Evolutionary conservation across 2,329 filamentous ascomycete species (phyloP).

Genomic region (Fusarium denticulatum): DNA sequence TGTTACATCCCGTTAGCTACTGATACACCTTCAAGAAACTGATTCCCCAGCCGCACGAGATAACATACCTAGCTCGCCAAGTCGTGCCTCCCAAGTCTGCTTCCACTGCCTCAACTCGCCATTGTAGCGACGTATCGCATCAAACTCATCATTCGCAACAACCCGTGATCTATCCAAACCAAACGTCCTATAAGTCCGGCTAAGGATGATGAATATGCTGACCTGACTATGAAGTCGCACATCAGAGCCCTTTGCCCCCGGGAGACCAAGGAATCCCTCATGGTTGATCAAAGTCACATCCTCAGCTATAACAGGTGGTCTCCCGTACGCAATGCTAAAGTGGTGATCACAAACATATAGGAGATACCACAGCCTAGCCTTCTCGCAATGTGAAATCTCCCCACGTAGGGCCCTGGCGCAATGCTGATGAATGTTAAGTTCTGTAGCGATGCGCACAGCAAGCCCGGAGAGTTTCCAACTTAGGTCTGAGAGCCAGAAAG

Average conservation of each 20-base stretch:
- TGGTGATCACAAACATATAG: not conserved
- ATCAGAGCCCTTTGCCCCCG: not conserved
- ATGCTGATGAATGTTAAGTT: not conserved
- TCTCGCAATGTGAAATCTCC: not conserved
- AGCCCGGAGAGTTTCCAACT: not conserved
- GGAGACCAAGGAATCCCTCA: not conserved
- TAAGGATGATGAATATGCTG: not conserved
- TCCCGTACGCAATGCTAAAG: not conserved
- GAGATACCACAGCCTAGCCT: fast-evolving
- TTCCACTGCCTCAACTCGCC: not conserved
- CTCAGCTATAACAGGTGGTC: not conserved
- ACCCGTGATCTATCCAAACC: not conserved
- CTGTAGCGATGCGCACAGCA: not conserved
- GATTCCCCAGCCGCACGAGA: not conserved
- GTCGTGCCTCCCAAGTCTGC: not conserved
- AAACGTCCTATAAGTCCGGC: not conserved
- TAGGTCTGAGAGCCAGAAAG: not conserved
- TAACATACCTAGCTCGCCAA: not conserved
- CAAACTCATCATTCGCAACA: not conserved
- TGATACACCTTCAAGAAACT: too few relatives aligned
- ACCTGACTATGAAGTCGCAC: not conserved
- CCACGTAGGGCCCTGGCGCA: not conserved
- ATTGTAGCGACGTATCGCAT: not conserved
- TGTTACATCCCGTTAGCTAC: not conserved
- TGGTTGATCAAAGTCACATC: not conserved